Base-by-base conservation (phyloP, 2,329 filamentous ascomycete genomes). In the Aspergillus sp. region DNA sequence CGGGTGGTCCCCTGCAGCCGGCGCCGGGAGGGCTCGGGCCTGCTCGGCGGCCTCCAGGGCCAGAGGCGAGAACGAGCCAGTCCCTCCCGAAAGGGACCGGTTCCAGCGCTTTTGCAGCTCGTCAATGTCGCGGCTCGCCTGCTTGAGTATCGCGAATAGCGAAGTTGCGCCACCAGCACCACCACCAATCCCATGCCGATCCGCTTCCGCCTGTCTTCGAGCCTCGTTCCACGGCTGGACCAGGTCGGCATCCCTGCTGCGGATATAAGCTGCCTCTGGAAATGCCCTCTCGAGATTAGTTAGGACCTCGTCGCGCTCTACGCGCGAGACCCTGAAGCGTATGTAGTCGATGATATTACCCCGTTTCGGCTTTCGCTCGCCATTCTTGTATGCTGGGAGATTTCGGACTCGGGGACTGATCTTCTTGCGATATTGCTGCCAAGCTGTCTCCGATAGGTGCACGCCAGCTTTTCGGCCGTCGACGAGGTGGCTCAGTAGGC, bases 391-490 rank as follows among this genome's bases (percentile, higher is more conserved):
- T 1, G 80, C 79, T 1, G 80, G 80, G 7, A 68, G 62, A 3
- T 57, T 52, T 17, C 72, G 72, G 15, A 38, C 41, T 17, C 53
- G 54, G 4, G 72, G 74, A 19, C 75, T 76, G 34, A 78, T 68
- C 31, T 62, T 69, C 47, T 71, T 73, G 48, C 74, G 72, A 55
- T 79, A 76, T 43, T 65, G 19, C 38, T 68, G 60, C 80, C 80
- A 83, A 7, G 71, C 71, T n/a, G 72, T 64, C 34, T 76, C 72
- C 2, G 74, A 73, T 13, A 82, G 72, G 38, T 74, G 72, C n/a
- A 80, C 73, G 1, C 81, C 81, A 3, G 74, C 72, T 62, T 83
- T 83, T 13, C 73, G 74, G 30, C 76, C 74, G 60, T 83, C 81
- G 0, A 83, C 80, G 6, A 83, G 71, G 62, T 80, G 75, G 13